These are phyloP conservation scores for Bauhinia variegata DNA, from an alignment of 306 rosid genomes.

Conservation along the genomic window DNA sequence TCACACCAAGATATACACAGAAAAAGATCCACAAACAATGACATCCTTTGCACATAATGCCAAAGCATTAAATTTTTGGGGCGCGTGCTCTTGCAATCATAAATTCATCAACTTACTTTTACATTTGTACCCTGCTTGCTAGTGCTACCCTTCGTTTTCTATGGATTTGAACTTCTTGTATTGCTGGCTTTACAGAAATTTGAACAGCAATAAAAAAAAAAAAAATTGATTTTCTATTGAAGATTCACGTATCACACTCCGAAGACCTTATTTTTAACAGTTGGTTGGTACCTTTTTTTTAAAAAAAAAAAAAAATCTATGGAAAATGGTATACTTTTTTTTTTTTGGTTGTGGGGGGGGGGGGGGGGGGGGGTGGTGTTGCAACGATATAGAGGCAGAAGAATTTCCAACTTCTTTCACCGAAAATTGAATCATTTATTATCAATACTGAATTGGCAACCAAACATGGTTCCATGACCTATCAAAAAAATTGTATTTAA, in stretches of 20 bases:
- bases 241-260: not conserved
- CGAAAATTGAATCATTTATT: not conserved
- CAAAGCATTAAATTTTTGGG: constrained; percentile 57
- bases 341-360: too few relatives aligned
- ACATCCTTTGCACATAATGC: constrained; percentile 46
- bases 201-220: too few relatives aligned
- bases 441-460: not conserved
- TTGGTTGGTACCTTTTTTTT: too few relatives aligned
- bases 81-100: constrained; percentile 62
- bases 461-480: not conserved
- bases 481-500: not conserved
- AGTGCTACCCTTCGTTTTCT: too few relatives aligned
- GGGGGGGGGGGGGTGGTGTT: too few relatives aligned
- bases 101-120: constrained; percentile 27
- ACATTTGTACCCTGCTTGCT: constrained; percentile 25
- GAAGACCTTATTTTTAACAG: not conserved
- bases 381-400: too few relatives aligned
- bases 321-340: too few relatives aligned
- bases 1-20: constrained; percentile 42
- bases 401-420: not conserved
- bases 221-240: too few relatives aligned
- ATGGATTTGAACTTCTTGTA: too few relatives aligned
- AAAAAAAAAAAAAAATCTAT: too few relatives aligned
- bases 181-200: too few relatives aligned
- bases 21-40: constrained; percentile 55